Percentiles rank a stretch among this genome's conserved stretches.
Conservation (phyloP, 345 rosid genomes). For the Cochlearia excelsa region DNA sequence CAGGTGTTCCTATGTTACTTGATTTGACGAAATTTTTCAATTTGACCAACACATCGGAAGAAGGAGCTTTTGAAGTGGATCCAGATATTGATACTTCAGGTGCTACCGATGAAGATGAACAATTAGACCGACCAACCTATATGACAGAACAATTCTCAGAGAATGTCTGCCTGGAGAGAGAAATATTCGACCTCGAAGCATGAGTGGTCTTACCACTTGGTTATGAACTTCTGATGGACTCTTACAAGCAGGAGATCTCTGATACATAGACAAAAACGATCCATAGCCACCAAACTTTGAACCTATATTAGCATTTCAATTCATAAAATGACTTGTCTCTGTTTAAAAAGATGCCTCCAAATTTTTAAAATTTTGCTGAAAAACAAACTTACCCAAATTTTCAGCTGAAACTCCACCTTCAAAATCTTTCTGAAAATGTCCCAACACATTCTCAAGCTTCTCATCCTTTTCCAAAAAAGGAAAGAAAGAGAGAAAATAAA, state of each 20-base stretch:
- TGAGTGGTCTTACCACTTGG: slow-evolving; percentile 38
- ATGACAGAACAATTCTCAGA: slow-evolving; percentile 24
- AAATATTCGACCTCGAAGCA: slow-evolving; percentile 44
- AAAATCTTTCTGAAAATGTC: slow-evolving; percentile 74
- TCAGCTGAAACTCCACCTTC: slow-evolving; percentile 84
- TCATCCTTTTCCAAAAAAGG: slow-evolving; percentile 44
- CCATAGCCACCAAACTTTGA: slow-evolving; percentile 43
- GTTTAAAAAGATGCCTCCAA: slow-evolving; percentile 4
- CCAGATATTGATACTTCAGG: slow-evolving; percentile 41
- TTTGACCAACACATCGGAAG: slow-evolving; percentile 39
- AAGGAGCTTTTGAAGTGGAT: slow-evolving; percentile 41
- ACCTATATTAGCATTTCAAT: slow-evolving; percentile 33
- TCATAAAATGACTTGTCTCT: slow-evolving; percentile 1
- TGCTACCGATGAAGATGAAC: slow-evolving; percentile 38
- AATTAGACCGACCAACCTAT: slow-evolving; percentile 48
- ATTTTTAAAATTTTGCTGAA: slow-evolving; percentile 8
- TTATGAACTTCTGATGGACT: slow-evolving; percentile 30
- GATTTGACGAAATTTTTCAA: slow-evolving; percentile 43
- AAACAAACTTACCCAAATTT: slow-evolving; percentile 50
- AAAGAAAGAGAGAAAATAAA: neutral
- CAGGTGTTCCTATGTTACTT: slow-evolving; percentile 39
- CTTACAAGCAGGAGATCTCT: slow-evolving; percentile 37
- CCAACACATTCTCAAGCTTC: slow-evolving; percentile 60
- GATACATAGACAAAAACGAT: slow-evolving; percentile 38
- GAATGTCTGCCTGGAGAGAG: slow-evolving; percentile 12